These are phyloP conservation scores for Zelopaecilomyces penicillatus DNA, from an alignment of 2,329 filamentous ascomycete genomes.

Conservation along the genomic window DNA sequence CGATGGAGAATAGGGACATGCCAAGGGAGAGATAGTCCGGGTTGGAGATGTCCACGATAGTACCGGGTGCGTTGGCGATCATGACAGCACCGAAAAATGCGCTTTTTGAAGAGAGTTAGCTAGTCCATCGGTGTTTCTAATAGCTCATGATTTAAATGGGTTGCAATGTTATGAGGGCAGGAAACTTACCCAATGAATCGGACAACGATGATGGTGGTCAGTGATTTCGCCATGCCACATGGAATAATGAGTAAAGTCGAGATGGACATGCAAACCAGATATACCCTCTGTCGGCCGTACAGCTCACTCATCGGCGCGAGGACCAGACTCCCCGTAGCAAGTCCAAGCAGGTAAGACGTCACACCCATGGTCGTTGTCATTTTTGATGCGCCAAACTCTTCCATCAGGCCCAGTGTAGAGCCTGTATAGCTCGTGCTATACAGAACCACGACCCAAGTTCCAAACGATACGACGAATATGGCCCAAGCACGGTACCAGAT, in stretches of 20 bases:
- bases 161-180: neutral
- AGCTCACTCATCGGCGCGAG: conserved; percentile 68
- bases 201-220: conserved; percentile 60
- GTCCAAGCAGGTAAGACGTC: conserved; percentile 68
- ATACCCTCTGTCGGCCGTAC: conserved; percentile 61
- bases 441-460: conserved; percentile 48
- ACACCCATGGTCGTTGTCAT: conserved; percentile 65
- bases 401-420: conserved; percentile 58
- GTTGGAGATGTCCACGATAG: conserved; percentile 72
- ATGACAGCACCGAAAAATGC: conserved; percentile 60
- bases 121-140: neutral
- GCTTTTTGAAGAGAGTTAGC: conserved; percentile 4
- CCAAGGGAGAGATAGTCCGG: conserved; percentile 76
- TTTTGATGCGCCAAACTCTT: conserved; percentile 53
- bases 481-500: conserved; percentile 37
- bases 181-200: conserved; percentile 59
- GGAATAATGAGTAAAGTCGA: conserved; percentile 66
- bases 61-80: conserved; percentile 76
- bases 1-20: conserved; percentile 61
- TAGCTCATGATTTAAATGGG: neutral
- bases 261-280: conserved; percentile 53
- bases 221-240: conserved; percentile 58
- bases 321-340: conserved; percentile 63
- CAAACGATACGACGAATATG: conserved; percentile 36
- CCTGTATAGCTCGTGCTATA: conserved; percentile 76